phyloP scores from a whole-genome alignment of 352 stramenopile species.

The Pelagophyceae sp. region DNA sequence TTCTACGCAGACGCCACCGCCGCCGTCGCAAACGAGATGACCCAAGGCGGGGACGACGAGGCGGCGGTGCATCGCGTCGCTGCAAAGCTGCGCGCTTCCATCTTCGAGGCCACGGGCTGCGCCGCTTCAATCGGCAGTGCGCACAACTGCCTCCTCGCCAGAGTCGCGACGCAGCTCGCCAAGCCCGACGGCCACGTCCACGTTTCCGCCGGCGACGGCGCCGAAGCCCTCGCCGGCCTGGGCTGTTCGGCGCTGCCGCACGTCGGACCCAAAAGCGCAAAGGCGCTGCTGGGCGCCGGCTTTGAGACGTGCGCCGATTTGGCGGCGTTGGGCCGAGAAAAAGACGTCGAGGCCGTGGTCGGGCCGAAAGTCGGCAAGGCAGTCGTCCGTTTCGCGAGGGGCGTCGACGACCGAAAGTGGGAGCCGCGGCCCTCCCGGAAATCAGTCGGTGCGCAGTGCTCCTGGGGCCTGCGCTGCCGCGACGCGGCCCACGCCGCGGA shows the following conservation, averaged over 20 bases:
- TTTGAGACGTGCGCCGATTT: constrained; percentile 55
- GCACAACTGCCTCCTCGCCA: constrained; percentile 68
- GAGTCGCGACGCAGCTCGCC: constrained; percentile 62
- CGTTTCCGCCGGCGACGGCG: constrained; percentile 25
- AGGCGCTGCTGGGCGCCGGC: constrained; percentile 45
- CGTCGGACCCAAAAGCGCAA: constrained; percentile 49
- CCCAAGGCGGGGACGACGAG: constrained; percentile 46
- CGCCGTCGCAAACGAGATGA: constrained; percentile 47
- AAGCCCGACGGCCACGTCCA: constrained; percentile 68
- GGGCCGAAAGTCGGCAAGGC: not conserved
- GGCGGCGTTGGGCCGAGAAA: constrained; percentile 39
- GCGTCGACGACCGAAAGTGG: constrained; percentile 42
- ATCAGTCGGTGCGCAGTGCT: constrained; percentile 71
- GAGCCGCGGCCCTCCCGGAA: constrained; percentile 56
- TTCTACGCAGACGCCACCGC: constrained; percentile 56
- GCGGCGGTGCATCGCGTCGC: constrained; percentile 4
- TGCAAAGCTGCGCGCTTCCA: constrained; percentile 48
- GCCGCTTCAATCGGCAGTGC: constrained; percentile 65
- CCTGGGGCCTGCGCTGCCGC: constrained; percentile 66
- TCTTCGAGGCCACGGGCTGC: constrained; percentile 56
- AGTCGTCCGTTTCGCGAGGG: constrained; percentile 55
- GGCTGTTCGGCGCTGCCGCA: constrained; percentile 57
- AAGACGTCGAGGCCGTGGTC: constrained; percentile 31
- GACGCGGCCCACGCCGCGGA: not conserved
- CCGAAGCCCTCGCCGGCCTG: constrained; percentile 49